Conservation (phyloP, 345 rosid genomes). For the Cardamine chenopodiifolia region DNA sequence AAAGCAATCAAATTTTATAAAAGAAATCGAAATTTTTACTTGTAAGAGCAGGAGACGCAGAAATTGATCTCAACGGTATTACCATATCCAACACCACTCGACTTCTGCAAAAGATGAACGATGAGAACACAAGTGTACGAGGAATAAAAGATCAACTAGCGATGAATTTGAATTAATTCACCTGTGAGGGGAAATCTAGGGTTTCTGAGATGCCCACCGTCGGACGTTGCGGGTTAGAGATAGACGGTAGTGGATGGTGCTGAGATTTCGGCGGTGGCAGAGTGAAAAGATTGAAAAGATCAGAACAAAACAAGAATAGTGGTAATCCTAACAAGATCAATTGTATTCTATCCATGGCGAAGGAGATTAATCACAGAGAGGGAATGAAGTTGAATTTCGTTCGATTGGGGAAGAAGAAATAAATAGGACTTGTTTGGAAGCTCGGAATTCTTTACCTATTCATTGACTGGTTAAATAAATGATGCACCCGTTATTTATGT, state of each 20-base stretch:
- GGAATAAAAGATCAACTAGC: background rate
- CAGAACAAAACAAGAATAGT: constrained; percentile 55
- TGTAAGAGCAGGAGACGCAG: constrained; percentile 26
- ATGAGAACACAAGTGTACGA: background rate
- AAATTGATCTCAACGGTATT: constrained; percentile 59
- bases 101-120: constrained; percentile 40
- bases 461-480: too few species aligned
- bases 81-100: constrained; percentile 50
- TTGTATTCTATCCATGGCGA: constrained; percentile 53
- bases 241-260: constrained; percentile 40
- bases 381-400: background rate
- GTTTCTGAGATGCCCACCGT: constrained; percentile 29
- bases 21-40: background rate
- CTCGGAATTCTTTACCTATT: too few species aligned
- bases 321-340: constrained; percentile 59
- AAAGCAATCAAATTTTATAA: too few species aligned
- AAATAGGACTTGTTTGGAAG: too few species aligned
- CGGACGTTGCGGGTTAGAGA: constrained; percentile 28
- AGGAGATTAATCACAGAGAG: background rate
- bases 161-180: constrained; percentile 16
- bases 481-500: too few species aligned
- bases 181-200: constrained; percentile 50
- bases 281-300: constrained; percentile 58
- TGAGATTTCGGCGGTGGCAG: constrained; percentile 55
- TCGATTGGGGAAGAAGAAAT: background rate